Base-by-base conservation (phyloP, 1,284 basidiomycete genomes). In the Ustilago lituana region DNA sequence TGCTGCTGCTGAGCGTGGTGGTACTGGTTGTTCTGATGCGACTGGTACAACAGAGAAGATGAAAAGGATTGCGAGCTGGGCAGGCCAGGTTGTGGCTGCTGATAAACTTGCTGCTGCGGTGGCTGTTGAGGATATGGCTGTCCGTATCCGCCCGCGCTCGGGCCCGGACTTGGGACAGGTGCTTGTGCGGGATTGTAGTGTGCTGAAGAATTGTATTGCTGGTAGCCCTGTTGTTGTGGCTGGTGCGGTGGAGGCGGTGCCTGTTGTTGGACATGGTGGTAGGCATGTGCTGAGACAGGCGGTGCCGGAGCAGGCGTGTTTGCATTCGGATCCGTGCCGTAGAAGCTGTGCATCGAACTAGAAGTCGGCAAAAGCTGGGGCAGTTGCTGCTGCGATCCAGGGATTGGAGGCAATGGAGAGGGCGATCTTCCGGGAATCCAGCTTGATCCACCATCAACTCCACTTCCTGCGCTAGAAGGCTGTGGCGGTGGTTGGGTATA, bases 331-430 rank as follows among this genome's bases (percentile, higher is more conserved):
- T n/a, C n/a, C n/a, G 41, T 37, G 14, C 24, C 31, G 37, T 61
- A 61, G 26, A 54, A 33, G 38, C 22, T 39, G 29, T 62, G 57
- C 41, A 52, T 31, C 14, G 53, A 52, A 14, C 23, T 12, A 0
- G 53, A 46, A 9, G 46, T 17, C 7, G 39, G 32, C 5, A 41
- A 49, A 8, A 23, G 60, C 12, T 38, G 54, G n/a, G 36, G 55
- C 33, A n/a, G 58, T 23, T 45, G 51, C 15, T 43, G 53, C n/a
- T 49, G 46, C 1, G 46, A 29, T 20, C 47, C 41, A 8, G 67
- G 53, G 19, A 66, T 48, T 1, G 59, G 59, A 4, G 64, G 64
- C 20, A 63, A 33, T 12, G 62, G 62, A 0, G 68, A 71, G 14
- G 62, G 53, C 4, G 58, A 50, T 14, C 59, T 23, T 9, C 58